phyloP scores from a whole-genome alignment of 2,329 filamentous ascomycete genomes.

The Emmonsia crescens region DNA sequence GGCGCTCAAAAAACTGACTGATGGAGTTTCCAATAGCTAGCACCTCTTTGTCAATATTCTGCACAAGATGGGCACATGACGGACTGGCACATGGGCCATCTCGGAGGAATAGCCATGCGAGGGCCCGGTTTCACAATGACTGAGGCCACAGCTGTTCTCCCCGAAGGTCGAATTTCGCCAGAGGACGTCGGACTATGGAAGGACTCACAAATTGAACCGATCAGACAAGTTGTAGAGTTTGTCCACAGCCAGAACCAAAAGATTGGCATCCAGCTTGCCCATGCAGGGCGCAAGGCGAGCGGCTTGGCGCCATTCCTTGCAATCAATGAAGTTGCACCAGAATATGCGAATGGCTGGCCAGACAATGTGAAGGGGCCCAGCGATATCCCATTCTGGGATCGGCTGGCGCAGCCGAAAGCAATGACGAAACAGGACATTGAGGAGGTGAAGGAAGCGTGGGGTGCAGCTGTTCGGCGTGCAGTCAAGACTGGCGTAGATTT shows the following conservation, averaged over 20 bases:
- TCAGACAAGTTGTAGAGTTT: constrained; percentile 21
- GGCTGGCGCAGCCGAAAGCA: constrained; percentile 45
- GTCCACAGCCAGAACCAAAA: constrained; percentile 47
- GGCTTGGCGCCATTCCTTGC: constrained; percentile 54
- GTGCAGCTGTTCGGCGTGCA: constrained; percentile 47
- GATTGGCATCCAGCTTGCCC: constrained; percentile 63
- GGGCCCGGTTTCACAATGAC: constrained; percentile 62
- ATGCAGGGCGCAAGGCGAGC: constrained; percentile 61
- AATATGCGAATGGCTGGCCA: constrained; percentile 45
- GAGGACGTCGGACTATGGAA: constrained; percentile 73
- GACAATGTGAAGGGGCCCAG: constrained; percentile 47
- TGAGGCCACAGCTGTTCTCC: constrained; percentile 64
- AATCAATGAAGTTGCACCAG: constrained; percentile 43
- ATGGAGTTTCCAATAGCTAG: constrained; percentile 30
- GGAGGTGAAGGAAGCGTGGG: constrained; percentile 52
- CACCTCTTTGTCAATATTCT: constrained; percentile 57
- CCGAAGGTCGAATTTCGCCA: constrained; percentile 69
- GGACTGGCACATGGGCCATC: constrained; percentile 71
- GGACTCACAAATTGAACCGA: constrained; percentile 57
- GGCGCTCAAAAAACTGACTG: not conserved
- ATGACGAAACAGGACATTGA: constrained; percentile 61
- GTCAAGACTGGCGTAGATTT: constrained; percentile 63
- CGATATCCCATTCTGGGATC: constrained; percentile 48
- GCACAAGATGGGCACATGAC: constrained; percentile 62
- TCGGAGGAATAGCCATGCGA: constrained; percentile 61